phyloP scores from a whole-genome alignment of 2,329 filamentous ascomycete genomes.

The Xylaria sp. region DNA sequence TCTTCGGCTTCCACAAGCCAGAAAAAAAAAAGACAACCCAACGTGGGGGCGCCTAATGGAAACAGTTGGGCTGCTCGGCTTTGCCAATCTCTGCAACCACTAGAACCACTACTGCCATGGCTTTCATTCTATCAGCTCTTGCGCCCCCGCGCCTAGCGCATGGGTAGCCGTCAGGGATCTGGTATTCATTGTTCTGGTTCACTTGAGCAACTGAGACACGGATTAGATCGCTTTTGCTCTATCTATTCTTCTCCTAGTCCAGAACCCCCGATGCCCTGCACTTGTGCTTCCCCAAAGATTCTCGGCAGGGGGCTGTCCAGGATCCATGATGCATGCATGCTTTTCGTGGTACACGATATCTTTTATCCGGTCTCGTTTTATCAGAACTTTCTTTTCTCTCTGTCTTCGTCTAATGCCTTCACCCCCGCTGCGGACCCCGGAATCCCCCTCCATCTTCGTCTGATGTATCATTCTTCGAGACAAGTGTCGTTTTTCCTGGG shows the following conservation, averaged over 20 bases:
- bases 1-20: slow-evolving; percentile 8
- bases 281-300: slow-evolving; percentile 13
- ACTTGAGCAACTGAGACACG: neutral
- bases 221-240: neutral
- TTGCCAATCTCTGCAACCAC: neutral
- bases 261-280: slow-evolving; percentile 5
- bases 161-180: slow-evolving; percentile 6
- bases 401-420: neutral
- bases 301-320: slow-evolving; percentile 26
- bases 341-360: neutral
- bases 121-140: slow-evolving; percentile 1
- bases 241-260: neutral
- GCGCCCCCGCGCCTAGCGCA: slow-evolving; percentile 23
- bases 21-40: too few relatives aligned
- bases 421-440: too few relatives aligned
- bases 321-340: slow-evolving; percentile 25
- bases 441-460: neutral
- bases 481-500: too few relatives aligned
- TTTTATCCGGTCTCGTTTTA: neutral
- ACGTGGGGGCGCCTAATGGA: slow-evolving; percentile 18
- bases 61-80: slow-evolving; percentile 10
- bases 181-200: neutral
- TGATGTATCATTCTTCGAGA: too few relatives aligned
- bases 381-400: neutral
- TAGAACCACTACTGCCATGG: slow-evolving; percentile 4